phyloP scores from a whole-genome alignment of 768 basidiomycete species.

The Serpula lacrymans region DNA sequence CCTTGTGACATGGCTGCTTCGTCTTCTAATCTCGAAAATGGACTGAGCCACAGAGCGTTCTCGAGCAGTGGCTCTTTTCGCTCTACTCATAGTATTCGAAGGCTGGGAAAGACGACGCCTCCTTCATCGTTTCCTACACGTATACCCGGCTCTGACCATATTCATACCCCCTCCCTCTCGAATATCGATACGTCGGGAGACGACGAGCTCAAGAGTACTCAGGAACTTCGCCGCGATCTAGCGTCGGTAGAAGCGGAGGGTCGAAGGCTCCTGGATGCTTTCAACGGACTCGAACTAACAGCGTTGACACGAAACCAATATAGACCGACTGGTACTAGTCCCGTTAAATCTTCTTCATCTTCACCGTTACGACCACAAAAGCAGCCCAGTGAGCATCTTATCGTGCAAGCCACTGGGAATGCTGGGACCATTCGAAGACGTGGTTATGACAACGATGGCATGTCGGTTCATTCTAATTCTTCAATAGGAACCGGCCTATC shows the following conservation, averaged over 20 bases:
- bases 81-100: slow-evolving; percentile 45
- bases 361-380: too few species aligned
- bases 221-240: slow-evolving; percentile 66
- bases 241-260: slow-evolving; percentile 68
- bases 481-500: slow-evolving; percentile 50
- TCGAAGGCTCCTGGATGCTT: slow-evolving; percentile 69
- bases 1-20: slow-evolving; percentile 42
- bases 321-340: too few species aligned
- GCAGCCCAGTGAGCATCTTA: too few species aligned
- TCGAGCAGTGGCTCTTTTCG: slow-evolving; percentile 29
- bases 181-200: slow-evolving; percentile 44
- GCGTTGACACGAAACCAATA: slow-evolving; percentile 46
- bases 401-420: too few species aligned
- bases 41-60: slow-evolving; percentile 5
- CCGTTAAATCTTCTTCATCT: too few species aligned
- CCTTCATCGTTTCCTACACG: slow-evolving; percentile 50
- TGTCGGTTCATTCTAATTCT: slow-evolving; percentile 52
- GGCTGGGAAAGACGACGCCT: slow-evolving; percentile 41
- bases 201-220: slow-evolving; percentile 53
- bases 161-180: slow-evolving; percentile 31
- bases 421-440: too few species aligned
- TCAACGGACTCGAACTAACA: slow-evolving; percentile 73
- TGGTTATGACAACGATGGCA: slow-evolving; percentile 42
- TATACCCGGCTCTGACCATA: slow-evolving; percentile 33
- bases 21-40: slow-evolving; percentile 35